Evolutionary conservation across 2,329 filamentous ascomycete species (phyloP).

Genomic region (Hypoxylon sp.): DNA sequence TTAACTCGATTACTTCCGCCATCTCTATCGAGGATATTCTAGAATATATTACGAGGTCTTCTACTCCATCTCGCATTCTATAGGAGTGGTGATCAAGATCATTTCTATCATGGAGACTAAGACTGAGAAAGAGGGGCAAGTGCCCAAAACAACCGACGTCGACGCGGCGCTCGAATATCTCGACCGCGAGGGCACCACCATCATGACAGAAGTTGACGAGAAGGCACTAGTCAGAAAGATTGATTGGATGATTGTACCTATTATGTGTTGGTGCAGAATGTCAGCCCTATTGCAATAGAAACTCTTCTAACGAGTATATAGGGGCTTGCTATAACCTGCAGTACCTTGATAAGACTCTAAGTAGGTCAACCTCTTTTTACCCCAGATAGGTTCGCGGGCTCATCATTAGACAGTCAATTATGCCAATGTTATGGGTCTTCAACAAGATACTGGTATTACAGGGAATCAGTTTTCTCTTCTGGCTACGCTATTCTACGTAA

Average conservation of each 20-base stretch:
- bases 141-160: conserved; percentile 35
- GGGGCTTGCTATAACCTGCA: conserved; percentile 52
- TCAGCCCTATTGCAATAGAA: background rate
- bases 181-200: conserved; percentile 34
- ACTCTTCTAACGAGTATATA: conserved; percentile 13
- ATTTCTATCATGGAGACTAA: conserved; percentile 33
- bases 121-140: conserved; percentile 30
- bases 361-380: conserved; percentile 27
- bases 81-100: background rate
- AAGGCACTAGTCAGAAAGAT: conserved; percentile 50
- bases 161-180: conserved; percentile 47
- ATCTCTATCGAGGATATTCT: background rate
- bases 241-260: conserved; percentile 50
- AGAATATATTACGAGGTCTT: background rate
- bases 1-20: background rate
- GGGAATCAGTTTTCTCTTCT: conserved; percentile 51
- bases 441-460: conserved; percentile 49
- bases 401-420: conserved; percentile 46
- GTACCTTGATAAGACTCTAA: conserved; percentile 51
- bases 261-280: conserved; percentile 47
- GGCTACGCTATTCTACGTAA: conserved; percentile 53
- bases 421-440: conserved; percentile 52
- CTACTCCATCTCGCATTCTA: background rate
- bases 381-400: background rate
- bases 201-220: conserved; percentile 46